A percentile compares a stretch with the other conserved stretches of the same genome.
Conservation (phyloP, 2,329 filamentous ascomycete genomes). For the Microascus cirrosus region DNA sequence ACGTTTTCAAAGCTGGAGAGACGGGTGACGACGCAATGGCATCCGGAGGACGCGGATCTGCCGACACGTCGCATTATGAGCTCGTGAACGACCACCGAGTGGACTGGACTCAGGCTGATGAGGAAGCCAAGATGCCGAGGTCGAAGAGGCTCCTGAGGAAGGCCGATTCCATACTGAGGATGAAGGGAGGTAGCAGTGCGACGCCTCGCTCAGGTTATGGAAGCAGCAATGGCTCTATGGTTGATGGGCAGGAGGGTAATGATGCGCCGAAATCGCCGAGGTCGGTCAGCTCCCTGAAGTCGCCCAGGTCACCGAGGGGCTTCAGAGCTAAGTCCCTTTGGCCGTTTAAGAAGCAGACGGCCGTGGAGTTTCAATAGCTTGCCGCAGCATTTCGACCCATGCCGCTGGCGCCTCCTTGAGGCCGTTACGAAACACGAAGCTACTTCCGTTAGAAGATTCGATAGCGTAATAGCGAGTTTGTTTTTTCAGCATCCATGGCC, state of each 20-base stretch:
- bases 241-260: slow-evolving; percentile 3
- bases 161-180: slow-evolving; percentile 33
- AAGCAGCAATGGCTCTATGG: slow-evolving; percentile 15
- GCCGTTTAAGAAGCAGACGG: not conserved
- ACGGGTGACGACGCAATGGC: not conserved
- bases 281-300: slow-evolving; percentile 13
- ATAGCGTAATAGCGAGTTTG: not conserved
- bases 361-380: not conserved
- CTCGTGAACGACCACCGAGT: slow-evolving; percentile 27
- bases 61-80: not conserved
- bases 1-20: not conserved
- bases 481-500: not conserved
- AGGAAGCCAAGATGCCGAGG: slow-evolving; percentile 17
- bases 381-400: not conserved
- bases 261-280: not conserved
- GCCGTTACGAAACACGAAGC: not conserved
- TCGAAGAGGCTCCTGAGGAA: slow-evolving; percentile 20
- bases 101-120: slow-evolving; percentile 50
- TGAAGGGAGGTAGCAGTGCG: not conserved
- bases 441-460: not conserved
- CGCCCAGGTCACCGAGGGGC: slow-evolving; percentile 25
- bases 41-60: not conserved
- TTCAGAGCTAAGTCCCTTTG: slow-evolving; percentile 18
- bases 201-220: slow-evolving; percentile 10
- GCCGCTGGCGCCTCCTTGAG: too few species aligned